Evolutionary conservation across 495 filamentous ascomycete species (phyloP).

Genomic region (Coniosporium apollinis): DNA sequence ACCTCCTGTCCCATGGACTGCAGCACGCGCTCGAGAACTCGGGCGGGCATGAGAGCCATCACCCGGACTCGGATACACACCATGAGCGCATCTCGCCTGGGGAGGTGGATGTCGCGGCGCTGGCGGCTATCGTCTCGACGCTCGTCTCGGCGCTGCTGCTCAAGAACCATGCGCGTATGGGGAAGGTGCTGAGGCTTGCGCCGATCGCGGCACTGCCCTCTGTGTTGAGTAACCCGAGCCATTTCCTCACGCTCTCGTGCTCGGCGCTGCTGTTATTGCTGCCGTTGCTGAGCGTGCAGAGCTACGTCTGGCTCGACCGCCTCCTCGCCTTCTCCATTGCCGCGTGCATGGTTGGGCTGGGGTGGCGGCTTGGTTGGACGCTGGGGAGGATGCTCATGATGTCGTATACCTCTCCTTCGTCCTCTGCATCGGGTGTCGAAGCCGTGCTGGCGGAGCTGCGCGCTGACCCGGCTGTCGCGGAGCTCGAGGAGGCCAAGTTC

Average conservation of each 20-base stretch:
- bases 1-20: slow-evolving; percentile 80
- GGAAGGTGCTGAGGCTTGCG: slow-evolving; percentile 61
- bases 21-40: slow-evolving; percentile 64
- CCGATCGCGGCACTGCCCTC: slow-evolving; percentile 69
- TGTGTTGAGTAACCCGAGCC: slow-evolving; percentile 77
- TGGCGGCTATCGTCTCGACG: slow-evolving; percentile 78
- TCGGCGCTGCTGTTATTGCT: slow-evolving; percentile 66
- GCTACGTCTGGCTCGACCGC: slow-evolving; percentile 68
- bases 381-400: slow-evolving; percentile 90
- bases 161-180: slow-evolving; percentile 87
- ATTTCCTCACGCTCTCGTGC: slow-evolving; percentile 80
- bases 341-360: slow-evolving; percentile 70
- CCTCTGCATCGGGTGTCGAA: slow-evolving; percentile 34
- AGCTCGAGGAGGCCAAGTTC: slow-evolving; percentile 77
- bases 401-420: slow-evolving; percentile 46
- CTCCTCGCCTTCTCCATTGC: slow-evolving; percentile 65
- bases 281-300: slow-evolving; percentile 58
- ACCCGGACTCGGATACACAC: too few relatives aligned
- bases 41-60: slow-evolving; percentile 49
- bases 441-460: slow-evolving; percentile 74
- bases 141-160: slow-evolving; percentile 73
- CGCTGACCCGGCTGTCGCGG: slow-evolving; percentile 53
- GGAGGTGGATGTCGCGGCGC: slow-evolving; percentile 61
- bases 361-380: slow-evolving; percentile 61
- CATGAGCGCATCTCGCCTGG: slow-evolving; percentile 56